phyloP scores from a whole-genome alignment of 257 asterid genomes.

The Salvia rosmarinus region DNA sequence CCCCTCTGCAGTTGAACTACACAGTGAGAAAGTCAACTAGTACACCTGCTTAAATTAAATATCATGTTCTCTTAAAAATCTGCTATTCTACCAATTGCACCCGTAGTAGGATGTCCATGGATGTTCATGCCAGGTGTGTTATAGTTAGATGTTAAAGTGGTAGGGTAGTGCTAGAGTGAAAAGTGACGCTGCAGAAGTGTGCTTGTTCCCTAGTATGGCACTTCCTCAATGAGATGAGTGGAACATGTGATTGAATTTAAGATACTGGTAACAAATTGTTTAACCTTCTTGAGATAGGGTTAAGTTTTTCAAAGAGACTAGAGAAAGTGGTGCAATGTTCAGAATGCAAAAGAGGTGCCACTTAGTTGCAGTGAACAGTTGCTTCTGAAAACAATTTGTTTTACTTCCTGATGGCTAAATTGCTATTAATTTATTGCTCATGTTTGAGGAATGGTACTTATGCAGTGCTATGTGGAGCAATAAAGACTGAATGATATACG shows the following conservation, averaged over 20 bases:
- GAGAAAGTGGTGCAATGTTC: not conserved
- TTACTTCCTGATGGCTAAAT: not conserved
- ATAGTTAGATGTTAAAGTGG: not conserved
- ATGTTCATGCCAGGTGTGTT: not conserved
- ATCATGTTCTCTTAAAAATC: not conserved
- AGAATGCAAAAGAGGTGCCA: not conserved
- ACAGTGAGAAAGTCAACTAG: not conserved
- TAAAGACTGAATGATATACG: not conserved
- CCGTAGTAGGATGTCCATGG: not conserved
- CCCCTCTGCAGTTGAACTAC: not conserved
- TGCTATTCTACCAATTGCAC: too few species aligned
- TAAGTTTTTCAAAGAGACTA: not conserved
- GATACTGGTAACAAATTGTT: not conserved
- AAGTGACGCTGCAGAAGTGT: not conserved
- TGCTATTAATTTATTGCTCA: not conserved
- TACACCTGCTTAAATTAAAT: not conserved
- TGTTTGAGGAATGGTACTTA: not conserved
- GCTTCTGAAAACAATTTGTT: conserved; percentile 5
- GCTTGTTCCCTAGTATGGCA: not conserved
- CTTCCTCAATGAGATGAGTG: not conserved
- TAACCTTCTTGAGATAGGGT: too few species aligned
- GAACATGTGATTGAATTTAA: not conserved
- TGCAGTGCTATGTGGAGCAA: not conserved
- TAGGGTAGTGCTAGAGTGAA: not conserved
- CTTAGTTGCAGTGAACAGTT: not conserved